Percentiles rank a stretch among this genome's conserved stretches.
phyloP scores from a whole-genome alignment of 2,329 filamentous ascomycete species.

The Botrytis elliptica region DNA sequence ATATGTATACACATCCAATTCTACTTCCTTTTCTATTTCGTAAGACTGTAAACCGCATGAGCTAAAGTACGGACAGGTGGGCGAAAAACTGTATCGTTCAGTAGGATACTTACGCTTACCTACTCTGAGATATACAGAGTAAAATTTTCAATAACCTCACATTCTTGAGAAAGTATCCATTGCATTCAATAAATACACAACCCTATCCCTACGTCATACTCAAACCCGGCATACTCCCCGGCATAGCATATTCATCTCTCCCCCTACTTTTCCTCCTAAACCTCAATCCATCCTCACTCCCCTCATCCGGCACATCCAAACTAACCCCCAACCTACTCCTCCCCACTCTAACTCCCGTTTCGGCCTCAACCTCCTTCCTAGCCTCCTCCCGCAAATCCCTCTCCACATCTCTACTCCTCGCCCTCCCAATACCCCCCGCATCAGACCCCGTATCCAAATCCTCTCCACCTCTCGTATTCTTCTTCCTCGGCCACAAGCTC shows the following conservation, averaged over 20 bases:
- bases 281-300: slow-evolving; percentile 37
- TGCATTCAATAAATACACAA: neutral
- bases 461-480: slow-evolving; percentile 74
- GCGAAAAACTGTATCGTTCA: neutral
- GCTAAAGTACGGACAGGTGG: neutral
- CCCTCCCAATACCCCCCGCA: slow-evolving; percentile 49
- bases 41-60: neutral
- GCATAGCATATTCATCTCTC: slow-evolving; percentile 41
- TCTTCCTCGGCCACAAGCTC: slow-evolving; percentile 79
- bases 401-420: slow-evolving; percentile 54
- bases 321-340: slow-evolving; percentile 36
- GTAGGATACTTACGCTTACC: neutral
- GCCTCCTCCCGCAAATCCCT: slow-evolving; percentile 53
- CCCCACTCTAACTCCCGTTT: slow-evolving; percentile 39
- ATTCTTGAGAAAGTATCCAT: neutral
- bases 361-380: slow-evolving; percentile 48
- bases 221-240: slow-evolving; percentile 40
- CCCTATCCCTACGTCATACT: slow-evolving; percentile 27
- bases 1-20: neutral
- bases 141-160: neutral
- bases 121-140: too few relatives aligned
- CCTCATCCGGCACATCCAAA: slow-evolving; percentile 38
- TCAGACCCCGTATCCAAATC: slow-evolving; percentile 42
- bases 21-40: neutral
- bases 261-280: slow-evolving; percentile 37